A percentile compares a stretch with the other conserved stretches of the same genome.
phyloP scores from a whole-genome alignment of 1,139 yeast species.

The Geotrichum europaeum region DNA sequence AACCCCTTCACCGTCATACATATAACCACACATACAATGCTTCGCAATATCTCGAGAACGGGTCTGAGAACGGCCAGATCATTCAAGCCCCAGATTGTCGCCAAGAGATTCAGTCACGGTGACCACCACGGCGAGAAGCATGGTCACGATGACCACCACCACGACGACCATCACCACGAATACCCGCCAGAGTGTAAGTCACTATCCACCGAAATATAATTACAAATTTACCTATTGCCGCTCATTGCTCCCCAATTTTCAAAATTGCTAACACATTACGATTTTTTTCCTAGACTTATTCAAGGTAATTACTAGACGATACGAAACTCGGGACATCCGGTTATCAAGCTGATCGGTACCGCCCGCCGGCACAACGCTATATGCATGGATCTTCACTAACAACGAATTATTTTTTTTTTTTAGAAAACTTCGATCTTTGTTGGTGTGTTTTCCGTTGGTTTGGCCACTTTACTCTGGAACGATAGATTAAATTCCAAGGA shows the following conservation, averaged over 20 bases:
- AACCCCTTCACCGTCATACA: not conserved
- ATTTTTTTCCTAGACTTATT: not conserved
- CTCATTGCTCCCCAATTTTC: not conserved
- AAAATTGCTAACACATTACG: not conserved
- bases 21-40: not conserved
- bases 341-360: not conserved
- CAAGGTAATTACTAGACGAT: not conserved
- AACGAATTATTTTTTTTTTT: not conserved
- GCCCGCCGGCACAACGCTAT: not conserved
- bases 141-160: conserved; percentile 3
- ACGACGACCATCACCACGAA: conserved; percentile 12
- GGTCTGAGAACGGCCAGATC: not conserved
- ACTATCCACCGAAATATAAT: not conserved
- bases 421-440: conserved; percentile 23
- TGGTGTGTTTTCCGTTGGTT: conserved; percentile 23
- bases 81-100: conserved; percentile 1
- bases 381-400: not conserved
- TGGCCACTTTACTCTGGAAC: conserved; percentile 26
- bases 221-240: not conserved
- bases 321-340: not conserved
- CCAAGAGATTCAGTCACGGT: conserved; percentile 11
- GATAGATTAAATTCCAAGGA: conserved; percentile 25
- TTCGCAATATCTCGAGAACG: conserved; percentile 7
- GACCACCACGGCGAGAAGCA: conserved; percentile 7
- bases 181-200: conserved; percentile 15